These are phyloP conservation scores for Cicer pinnatifidum DNA, from an alignment of 306 rosid species.

Conservation along the genomic window DNA sequence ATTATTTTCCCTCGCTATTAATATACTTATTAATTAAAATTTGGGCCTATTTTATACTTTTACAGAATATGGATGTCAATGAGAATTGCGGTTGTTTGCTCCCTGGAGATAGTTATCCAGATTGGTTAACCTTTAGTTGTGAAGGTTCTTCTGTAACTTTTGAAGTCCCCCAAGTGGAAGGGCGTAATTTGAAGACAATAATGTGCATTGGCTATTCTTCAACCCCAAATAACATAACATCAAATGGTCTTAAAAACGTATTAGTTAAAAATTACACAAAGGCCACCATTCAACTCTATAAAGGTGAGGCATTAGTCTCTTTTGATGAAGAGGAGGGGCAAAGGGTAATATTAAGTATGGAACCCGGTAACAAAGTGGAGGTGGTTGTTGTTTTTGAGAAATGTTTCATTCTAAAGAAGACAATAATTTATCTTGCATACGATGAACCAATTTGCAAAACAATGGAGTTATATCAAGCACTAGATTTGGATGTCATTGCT, in stretches of 20 bases:
- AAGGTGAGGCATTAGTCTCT: not conserved
- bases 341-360: not conserved
- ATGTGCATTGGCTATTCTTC: not conserved
- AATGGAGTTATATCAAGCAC: not conserved
- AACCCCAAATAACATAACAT: not conserved
- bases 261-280: conserved; percentile 2
- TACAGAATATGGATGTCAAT: too few species aligned
- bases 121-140: not conserved
- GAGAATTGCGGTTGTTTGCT: too few species aligned
- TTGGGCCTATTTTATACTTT: too few species aligned
- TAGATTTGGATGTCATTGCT: too few species aligned
- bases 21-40: too few species aligned
- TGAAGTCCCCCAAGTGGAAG: not conserved
- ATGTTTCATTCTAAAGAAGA: not conserved
- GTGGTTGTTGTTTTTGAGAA: not conserved
- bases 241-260: not conserved
- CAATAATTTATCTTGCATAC: not conserved
- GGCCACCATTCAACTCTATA: not conserved
- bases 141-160: not conserved
- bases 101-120: not conserved
- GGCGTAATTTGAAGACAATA: not conserved
- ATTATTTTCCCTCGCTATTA: too few species aligned
- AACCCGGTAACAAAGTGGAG: conserved; percentile 4
- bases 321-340: not conserved
- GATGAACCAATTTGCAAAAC: not conserved